Evolutionary conservation across 1,139 yeast species (phyloP).

Genomic region (Hansenula lynferdii): DNA sequence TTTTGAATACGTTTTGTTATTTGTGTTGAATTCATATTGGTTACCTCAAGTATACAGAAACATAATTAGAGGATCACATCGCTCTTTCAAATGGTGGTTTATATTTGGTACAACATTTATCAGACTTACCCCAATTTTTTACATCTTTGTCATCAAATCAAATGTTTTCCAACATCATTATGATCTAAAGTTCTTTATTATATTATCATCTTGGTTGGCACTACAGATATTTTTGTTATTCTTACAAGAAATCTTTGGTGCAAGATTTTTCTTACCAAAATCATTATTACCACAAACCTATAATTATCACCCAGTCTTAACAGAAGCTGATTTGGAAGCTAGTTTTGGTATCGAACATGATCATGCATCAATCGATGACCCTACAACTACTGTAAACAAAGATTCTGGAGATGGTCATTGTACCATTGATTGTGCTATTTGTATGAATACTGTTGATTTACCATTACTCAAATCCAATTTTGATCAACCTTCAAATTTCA

Average conservation of each 20-base stretch:
- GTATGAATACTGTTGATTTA: slow-evolving; percentile 72
- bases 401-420: slow-evolving; percentile 25
- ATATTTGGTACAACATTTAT: slow-evolving; percentile 60
- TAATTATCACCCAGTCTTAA: slow-evolving; percentile 69
- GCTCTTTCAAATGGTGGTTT: slow-evolving; percentile 66
- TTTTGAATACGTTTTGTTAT: slow-evolving; percentile 52
- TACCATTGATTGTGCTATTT: slow-evolving; percentile 74
- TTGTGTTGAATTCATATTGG: slow-evolving; percentile 72
- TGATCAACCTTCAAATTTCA: slow-evolving; percentile 26
- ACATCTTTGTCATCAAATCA: slow-evolving; percentile 45
- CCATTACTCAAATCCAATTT: slow-evolving; percentile 41
- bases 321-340: slow-evolving; percentile 56
- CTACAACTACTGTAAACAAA: slow-evolving; percentile 15
- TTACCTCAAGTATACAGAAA: slow-evolving; percentile 86
- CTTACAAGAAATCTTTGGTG: slow-evolving; percentile 64
- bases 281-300: slow-evolving; percentile 72
- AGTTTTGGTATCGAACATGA: slow-evolving; percentile 38
- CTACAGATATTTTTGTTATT: slow-evolving; percentile 50
- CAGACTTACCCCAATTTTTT: slow-evolving; percentile 60
- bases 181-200: slow-evolving; percentile 41
- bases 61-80: slow-evolving; percentile 64
- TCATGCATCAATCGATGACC: slow-evolving; percentile 9
- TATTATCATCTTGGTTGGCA: slow-evolving; percentile 45
- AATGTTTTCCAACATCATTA: slow-evolving; percentile 49
- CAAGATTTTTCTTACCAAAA: slow-evolving; percentile 80